Evolutionary conservation across 306 rosid species (phyloP).

Genomic region (Vigna radiata): DNA sequence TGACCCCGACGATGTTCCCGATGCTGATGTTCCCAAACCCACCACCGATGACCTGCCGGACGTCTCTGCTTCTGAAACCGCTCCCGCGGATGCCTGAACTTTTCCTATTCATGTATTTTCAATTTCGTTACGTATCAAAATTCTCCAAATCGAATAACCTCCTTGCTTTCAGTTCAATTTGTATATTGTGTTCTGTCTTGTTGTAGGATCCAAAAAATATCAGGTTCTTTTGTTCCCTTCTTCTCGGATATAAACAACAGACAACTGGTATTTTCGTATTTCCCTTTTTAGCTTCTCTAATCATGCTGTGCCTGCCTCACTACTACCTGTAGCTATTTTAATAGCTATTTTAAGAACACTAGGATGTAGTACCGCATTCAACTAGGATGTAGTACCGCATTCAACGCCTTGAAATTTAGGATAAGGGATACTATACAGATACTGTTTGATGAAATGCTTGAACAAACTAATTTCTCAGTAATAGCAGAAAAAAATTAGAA

Average conservation of each 20-base stretch:
- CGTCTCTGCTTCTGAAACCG: neutral
- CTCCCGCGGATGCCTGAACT: constrained; percentile 4
- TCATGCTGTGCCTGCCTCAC: neutral
- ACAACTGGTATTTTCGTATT: neutral
- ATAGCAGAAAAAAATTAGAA: no score
- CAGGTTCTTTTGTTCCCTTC: neutral
- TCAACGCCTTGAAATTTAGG: no score
- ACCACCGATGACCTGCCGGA: neutral
- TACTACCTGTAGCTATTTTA: no score
- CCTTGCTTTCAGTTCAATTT: neutral
- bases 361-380: no score
- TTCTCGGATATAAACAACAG: neutral
- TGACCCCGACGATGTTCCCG: constrained; percentile 79
- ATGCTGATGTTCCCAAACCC: constrained; percentile 41
- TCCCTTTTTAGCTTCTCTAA: neutral
- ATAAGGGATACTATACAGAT: neutral
- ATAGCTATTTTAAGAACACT: neutral
- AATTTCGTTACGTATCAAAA: constrained; percentile 5
- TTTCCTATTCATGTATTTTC: neutral
- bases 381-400: no score
- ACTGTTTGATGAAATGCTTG: neutral
- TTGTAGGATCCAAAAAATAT: neutral
- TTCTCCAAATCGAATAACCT: constrained; percentile 4
- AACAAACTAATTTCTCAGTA: no score
- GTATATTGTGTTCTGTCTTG: neutral